phyloP scores from a whole-genome alignment of 495 filamentous ascomycete species.

The Podospora pseudopauciseta region DNA sequence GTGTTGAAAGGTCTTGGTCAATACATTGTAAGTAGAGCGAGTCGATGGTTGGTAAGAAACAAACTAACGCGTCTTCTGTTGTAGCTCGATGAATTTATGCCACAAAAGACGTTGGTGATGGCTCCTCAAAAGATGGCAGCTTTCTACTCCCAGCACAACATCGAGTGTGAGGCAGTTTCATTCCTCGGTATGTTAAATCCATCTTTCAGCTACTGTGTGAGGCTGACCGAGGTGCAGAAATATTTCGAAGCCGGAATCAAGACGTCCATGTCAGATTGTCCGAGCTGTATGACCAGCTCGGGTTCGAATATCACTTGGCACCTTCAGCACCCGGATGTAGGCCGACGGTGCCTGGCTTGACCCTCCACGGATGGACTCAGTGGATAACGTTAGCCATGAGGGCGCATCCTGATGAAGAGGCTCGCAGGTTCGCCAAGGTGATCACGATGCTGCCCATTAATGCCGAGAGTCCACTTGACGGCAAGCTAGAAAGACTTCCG shows the following conservation, averaged over 20 bases:
- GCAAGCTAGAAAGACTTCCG: slow-evolving; percentile 70
- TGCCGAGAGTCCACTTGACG: slow-evolving; percentile 52
- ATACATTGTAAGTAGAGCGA: slow-evolving; percentile 60
- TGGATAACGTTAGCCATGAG: slow-evolving; percentile 75
- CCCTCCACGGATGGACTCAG: slow-evolving; percentile 70
- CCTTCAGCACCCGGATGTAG: slow-evolving; percentile 55
- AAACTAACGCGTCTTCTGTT: neutral
- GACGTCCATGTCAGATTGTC: slow-evolving; percentile 43
- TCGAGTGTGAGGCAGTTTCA: slow-evolving; percentile 55
- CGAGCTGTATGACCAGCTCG: slow-evolving; percentile 69
- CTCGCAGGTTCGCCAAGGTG: slow-evolving; percentile 67
- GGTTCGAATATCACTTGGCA: slow-evolving; percentile 77
- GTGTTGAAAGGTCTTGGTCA: slow-evolving; percentile 74
- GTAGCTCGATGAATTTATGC: slow-evolving; percentile 74
- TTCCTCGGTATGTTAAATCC: slow-evolving; percentile 32
- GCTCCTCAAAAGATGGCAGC: slow-evolving; percentile 73
- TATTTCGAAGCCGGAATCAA: slow-evolving; percentile 25
- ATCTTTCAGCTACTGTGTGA: neutral
- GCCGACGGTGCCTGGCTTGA: slow-evolving; percentile 73
- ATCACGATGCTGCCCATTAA: slow-evolving; percentile 72
- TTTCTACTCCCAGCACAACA: slow-evolving; percentile 66
- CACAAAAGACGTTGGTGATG: slow-evolving; percentile 72
- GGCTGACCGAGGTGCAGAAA: slow-evolving; percentile 1
- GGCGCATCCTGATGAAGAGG: slow-evolving; percentile 75
- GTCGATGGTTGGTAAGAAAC: neutral